A percentile compares a stretch with the other conserved stretches of the same genome.
Evolutionary conservation across 1,284 basidiomycete genomes (phyloP).

Genomic region (Coniferiporia sulphurascens): DNA sequence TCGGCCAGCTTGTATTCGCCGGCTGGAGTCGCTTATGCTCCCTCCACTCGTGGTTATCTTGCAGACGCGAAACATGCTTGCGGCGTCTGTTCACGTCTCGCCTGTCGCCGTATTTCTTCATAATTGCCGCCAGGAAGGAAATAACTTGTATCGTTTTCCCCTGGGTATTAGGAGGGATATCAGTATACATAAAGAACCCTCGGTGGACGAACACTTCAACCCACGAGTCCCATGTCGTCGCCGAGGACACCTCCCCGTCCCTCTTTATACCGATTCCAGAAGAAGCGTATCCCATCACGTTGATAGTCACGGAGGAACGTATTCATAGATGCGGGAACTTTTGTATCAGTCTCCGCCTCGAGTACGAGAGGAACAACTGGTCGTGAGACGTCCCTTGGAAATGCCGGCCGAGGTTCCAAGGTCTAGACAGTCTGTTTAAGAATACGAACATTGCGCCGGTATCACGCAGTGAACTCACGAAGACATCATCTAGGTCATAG

Average conservation of each 20-base stretch:
- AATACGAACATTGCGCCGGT: not conserved
- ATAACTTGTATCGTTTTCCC: conserved; percentile 91
- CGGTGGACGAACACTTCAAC: conserved; percentile 24
- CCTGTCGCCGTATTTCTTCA: conserved; percentile 67
- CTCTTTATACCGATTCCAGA: conserved; percentile 62
- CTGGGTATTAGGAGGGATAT: conserved; percentile 16
- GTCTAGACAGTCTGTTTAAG: conserved; percentile 25
- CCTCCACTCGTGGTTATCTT: conserved; percentile 56
- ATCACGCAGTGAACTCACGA: conserved; percentile 3
- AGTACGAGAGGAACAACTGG: conserved; percentile 42
- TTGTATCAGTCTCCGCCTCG: conserved; percentile 40
- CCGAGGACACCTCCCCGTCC: conserved; percentile 71
- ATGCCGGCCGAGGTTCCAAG: conserved; percentile 45
- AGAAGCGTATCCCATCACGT: conserved; percentile 73
- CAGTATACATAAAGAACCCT: not conserved
- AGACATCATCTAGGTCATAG: conserved; percentile 7
- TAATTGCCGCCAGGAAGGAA: conserved; percentile 79
- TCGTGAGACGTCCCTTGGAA: conserved; percentile 44
- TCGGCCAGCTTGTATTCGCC: conserved; percentile 70
- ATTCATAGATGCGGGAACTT: conserved; percentile 71
- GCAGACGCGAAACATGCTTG: conserved; percentile 55
- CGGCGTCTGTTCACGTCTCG: conserved; percentile 58
- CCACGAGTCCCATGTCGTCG: conserved; percentile 86
- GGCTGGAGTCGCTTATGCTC: conserved; percentile 49
- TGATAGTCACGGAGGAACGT: conserved; percentile 81